These are phyloP conservation scores for Alternaria conjuncta DNA, from an alignment of 2,329 filamentous ascomycete genomes.

Conservation along the genomic window DNA sequence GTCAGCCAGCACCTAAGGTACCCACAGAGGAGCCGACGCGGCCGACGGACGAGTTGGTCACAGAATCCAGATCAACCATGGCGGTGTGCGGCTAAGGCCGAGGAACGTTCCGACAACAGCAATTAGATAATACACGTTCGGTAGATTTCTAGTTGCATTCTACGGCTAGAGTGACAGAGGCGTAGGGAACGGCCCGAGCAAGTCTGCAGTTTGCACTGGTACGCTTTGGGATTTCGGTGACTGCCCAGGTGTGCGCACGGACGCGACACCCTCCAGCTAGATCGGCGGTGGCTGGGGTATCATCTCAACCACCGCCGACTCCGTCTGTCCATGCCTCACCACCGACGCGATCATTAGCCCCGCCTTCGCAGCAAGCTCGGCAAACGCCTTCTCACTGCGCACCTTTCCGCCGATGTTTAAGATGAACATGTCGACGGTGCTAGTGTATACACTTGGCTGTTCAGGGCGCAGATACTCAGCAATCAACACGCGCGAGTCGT, in stretches of 20 bases:
- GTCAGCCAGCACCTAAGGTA: not conserved
- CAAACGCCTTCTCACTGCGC: conserved; percentile 9
- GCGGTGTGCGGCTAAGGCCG: not conserved
- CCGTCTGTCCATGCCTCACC: conserved; percentile 4
- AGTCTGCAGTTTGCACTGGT: not conserved
- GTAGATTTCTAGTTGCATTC: not conserved
- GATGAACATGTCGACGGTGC: conserved; percentile 12
- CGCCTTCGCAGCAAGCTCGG: conserved; percentile 8
- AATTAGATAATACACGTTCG: not conserved
- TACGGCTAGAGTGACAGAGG: not conserved
- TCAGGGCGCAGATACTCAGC: conserved; percentile 7
- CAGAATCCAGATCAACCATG: not conserved
- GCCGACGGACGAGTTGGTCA: not conserved
- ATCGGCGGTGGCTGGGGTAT: not conserved
- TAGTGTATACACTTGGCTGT: conserved; percentile 4
- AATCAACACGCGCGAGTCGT: conserved; percentile 10
- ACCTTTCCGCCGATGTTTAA: conserved; percentile 13
- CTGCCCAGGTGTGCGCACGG: not conserved
- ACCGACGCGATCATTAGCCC: conserved; percentile 11
- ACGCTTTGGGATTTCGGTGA: not conserved
- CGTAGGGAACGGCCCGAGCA: not conserved
- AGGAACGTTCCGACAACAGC: not conserved
- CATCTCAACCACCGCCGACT: conserved; percentile 11
- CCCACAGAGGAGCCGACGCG: not conserved
- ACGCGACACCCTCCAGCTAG: not conserved